A percentile compares a stretch with the other conserved stretches of the same genome.
Evolutionary conservation across 768 basidiomycete genomes (phyloP).

Genomic region (Lactarius akahatsu): DNA sequence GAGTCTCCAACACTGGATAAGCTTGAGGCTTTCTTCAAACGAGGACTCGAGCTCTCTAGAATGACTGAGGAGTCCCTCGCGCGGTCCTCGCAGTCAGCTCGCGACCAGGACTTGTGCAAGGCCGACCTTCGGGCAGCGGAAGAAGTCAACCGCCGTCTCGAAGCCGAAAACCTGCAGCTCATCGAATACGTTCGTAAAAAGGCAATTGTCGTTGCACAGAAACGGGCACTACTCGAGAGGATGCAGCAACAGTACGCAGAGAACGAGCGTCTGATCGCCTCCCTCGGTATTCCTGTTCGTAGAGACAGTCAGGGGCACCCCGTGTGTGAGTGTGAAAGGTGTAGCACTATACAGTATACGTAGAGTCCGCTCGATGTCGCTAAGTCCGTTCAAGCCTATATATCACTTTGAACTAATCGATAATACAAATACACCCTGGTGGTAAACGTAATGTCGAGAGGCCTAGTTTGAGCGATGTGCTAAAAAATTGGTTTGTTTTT

Average conservation of each 20-base stretch:
- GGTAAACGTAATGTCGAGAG: not conserved
- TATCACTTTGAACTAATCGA: not conserved
- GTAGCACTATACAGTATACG: not conserved
- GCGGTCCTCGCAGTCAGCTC: not conserved
- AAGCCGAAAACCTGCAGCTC: conserved; percentile 1
- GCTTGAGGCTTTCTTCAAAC: not conserved
- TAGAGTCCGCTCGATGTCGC: not conserved
- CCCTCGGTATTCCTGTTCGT: not conserved
- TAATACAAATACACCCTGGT: not conserved
- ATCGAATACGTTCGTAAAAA: not conserved
- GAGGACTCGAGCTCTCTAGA: not conserved
- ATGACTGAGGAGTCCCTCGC: not conserved
- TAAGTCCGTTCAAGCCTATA: not conserved
- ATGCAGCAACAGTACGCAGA: conserved; percentile 6
- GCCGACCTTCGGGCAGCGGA: not conserved
- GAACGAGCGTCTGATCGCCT: not conserved
- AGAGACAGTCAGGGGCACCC: not conserved
- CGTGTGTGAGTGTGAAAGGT: not conserved
- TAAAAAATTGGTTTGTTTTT: not conserved
- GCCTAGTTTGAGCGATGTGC: not conserved
- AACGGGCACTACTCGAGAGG: conserved; percentile 5
- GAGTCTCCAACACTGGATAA: conserved; percentile 2
- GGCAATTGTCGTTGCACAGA: conserved; percentile 1
- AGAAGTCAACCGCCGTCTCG: conserved; percentile 1
- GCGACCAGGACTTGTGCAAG: conserved; percentile 4